Conservation (phyloP, 2,329 filamentous ascomycete genomes). For the Penicillium thymicola region DNA sequence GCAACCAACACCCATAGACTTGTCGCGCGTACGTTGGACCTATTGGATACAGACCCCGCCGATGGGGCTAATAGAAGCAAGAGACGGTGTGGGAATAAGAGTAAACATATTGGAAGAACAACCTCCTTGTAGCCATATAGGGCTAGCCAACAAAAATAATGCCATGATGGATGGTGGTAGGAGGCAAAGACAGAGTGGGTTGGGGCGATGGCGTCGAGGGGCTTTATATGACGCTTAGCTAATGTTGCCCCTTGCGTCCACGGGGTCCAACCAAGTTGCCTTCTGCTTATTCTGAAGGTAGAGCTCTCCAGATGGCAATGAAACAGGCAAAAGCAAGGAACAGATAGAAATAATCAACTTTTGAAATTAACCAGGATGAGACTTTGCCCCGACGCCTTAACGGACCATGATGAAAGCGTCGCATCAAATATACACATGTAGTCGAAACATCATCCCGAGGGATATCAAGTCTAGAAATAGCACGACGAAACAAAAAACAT, state of each 20-base stretch:
- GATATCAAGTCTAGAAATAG: constrained; percentile 32
- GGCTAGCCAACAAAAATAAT: constrained; percentile 15
- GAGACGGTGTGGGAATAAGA: neutral
- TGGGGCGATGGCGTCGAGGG: neutral
- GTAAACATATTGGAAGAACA: neutral
- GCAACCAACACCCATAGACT: constrained; percentile 14
- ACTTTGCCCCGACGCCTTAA: constrained; percentile 34
- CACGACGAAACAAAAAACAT: constrained; percentile 19
- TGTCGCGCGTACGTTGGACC: constrained; percentile 17
- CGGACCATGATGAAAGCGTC: constrained; percentile 32
- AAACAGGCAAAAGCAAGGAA: constrained; percentile 4
- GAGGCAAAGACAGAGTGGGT: neutral
- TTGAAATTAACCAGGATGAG: constrained; percentile 24
- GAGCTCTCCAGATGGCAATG: neutral
- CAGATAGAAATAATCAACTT: constrained; percentile 14
- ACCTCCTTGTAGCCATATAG: constrained; percentile 14
- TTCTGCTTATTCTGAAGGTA: neutral
- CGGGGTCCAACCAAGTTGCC: neutral
- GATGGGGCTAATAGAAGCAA: constrained; percentile 28
- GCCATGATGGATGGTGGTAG: constrained; percentile 24
- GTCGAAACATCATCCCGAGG: constrained; percentile 26
- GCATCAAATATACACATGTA: constrained; percentile 38
- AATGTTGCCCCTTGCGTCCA: constrained; percentile 9
- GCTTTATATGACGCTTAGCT: constrained; percentile 14
- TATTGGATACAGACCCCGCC: constrained; percentile 31